These are phyloP conservation scores for Epichloe glyceriae DNA, from an alignment of 2,329 filamentous ascomycete species.

Conservation along the genomic window DNA sequence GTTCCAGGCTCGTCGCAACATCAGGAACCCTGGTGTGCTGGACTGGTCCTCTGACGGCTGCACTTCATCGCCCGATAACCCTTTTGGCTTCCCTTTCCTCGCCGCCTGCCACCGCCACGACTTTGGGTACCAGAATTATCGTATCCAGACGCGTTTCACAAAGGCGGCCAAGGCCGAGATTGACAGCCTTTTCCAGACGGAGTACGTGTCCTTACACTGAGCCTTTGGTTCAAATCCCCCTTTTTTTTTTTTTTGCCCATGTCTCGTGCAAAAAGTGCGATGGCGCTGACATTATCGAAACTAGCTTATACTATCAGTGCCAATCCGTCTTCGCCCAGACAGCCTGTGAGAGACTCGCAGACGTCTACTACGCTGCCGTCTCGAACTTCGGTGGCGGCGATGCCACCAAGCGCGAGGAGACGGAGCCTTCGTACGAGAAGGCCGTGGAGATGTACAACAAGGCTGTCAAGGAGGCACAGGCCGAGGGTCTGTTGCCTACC, in stretches of 20 bases:
- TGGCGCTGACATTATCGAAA: too few species aligned
- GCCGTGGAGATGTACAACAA: constrained; percentile 22
- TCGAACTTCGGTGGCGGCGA: constrained; percentile 22
- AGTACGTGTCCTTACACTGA: constrained; percentile 18
- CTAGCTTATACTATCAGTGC: constrained; percentile 26
- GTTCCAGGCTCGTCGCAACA: constrained; percentile 29
- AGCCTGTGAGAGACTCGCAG: constrained; percentile 22
- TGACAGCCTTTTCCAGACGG: constrained; percentile 35
- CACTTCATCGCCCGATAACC: constrained; percentile 29
- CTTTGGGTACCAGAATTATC: constrained; percentile 43
- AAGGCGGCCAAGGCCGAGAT: constrained; percentile 27
- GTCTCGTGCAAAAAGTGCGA: too few species aligned
- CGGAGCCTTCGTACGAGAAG: constrained; percentile 20
- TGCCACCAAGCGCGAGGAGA: constrained; percentile 17
- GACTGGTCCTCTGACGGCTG: constrained; percentile 31
- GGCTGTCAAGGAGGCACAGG: constrained; percentile 22
- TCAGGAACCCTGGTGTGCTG: constrained; percentile 23
- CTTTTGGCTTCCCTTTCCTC: constrained; percentile 29
- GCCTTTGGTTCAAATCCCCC: not conserved
- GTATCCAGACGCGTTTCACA: constrained; percentile 33
- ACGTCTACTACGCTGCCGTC: constrained; percentile 29
- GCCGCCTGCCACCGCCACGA: constrained; percentile 40
- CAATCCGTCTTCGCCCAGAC: constrained; percentile 6
- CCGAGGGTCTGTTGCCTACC: constrained; percentile 17
- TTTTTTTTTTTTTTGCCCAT: too few species aligned